Conservation (phyloP, 352 stramenopile species). For the Pythium myriotylum region DNA sequence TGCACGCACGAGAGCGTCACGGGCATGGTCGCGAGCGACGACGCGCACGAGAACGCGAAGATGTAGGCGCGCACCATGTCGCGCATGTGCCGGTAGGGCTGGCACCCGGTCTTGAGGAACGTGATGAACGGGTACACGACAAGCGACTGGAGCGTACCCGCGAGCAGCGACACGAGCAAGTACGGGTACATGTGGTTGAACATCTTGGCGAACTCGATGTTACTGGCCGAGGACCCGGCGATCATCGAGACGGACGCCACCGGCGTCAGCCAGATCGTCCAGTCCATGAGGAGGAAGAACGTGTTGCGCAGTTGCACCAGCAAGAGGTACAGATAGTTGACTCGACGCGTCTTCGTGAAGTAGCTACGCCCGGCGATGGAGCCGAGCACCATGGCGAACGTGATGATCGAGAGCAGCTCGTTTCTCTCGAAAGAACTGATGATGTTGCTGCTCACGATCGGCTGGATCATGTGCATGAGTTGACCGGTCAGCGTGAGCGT, state of each 20-base stretch:
- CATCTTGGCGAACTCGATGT: slow-evolving; percentile 16
- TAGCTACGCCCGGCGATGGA: too few relatives aligned
- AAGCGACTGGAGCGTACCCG: too few relatives aligned
- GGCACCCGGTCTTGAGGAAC: slow-evolving; percentile 59
- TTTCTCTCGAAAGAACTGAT: too few relatives aligned
- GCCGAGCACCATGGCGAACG: too few relatives aligned
- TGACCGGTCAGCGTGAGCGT: too few relatives aligned
- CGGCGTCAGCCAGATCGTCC: slow-evolving; percentile 62
- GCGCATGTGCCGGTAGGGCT: slow-evolving; percentile 68
- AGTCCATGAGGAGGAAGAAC: slow-evolving; percentile 72
- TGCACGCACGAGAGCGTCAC: slow-evolving; percentile 66
- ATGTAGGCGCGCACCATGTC: slow-evolving; percentile 66
- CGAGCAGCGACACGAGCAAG: too few relatives aligned
- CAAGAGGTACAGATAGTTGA: slow-evolving; percentile 68
- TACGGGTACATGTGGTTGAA: too few relatives aligned
- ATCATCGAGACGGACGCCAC: slow-evolving; percentile 67
- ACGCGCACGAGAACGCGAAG: slow-evolving; percentile 64
- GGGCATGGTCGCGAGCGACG: slow-evolving; percentile 62
- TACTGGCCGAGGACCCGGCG: slow-evolving; percentile 50
- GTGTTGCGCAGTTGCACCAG: too few relatives aligned
- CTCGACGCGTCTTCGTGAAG: slow-evolving; percentile 38
- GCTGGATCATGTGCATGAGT: too few relatives aligned
- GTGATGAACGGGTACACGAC: too few relatives aligned
- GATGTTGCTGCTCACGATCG: too few relatives aligned
- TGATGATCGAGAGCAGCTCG: too few relatives aligned